phyloP scores from a whole-genome alignment of 176 grass and related monocot species.

The Thalia dealbata region DNA sequence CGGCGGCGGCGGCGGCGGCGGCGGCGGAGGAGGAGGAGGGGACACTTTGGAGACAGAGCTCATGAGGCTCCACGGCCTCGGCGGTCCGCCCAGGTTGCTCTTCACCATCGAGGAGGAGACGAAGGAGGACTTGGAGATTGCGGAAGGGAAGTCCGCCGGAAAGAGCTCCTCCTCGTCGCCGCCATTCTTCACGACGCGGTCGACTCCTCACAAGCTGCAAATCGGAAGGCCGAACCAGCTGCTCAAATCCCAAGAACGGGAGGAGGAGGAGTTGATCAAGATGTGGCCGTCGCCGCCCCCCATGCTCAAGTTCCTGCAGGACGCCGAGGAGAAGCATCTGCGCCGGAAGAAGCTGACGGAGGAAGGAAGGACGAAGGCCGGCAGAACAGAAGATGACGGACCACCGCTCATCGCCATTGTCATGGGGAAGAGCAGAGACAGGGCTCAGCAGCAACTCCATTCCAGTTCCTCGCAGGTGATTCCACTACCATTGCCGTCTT shows the following conservation, averaged over 20 bases:
- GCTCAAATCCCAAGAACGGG: not conserved
- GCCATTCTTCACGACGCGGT: not conserved
- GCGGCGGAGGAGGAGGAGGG: not conserved
- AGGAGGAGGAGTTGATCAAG: conserved; percentile 1
- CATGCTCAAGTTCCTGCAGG: conserved; percentile 11
- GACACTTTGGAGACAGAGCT: conserved; percentile 15
- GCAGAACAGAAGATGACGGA: conserved; percentile 7
- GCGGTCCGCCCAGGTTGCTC: conserved; percentile 14
- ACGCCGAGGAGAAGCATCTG: conserved; percentile 11
- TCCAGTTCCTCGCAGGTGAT: conserved; percentile 15
- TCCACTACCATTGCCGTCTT: conserved; percentile 17
- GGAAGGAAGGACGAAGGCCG: not conserved
- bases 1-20: not conserved
- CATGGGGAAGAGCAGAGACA: conserved; percentile 12
- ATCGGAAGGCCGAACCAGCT: not conserved
- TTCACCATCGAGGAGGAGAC: conserved; percentile 23
- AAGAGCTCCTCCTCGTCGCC: conserved; percentile 16
- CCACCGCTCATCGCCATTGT: conserved; percentile 6
- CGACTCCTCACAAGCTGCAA: not conserved
- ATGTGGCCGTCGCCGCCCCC: conserved; percentile 11
- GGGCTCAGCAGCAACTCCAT: conserved; percentile 14
- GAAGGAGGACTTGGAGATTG: conserved; percentile 13
- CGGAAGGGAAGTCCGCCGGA: conserved; percentile 9
- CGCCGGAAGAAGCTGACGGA: conserved; percentile 1
- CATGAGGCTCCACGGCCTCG: conserved; percentile 9